Conservation (phyloP, 345 rosid genomes). For the Eucalyptus pauciflora region DNA sequence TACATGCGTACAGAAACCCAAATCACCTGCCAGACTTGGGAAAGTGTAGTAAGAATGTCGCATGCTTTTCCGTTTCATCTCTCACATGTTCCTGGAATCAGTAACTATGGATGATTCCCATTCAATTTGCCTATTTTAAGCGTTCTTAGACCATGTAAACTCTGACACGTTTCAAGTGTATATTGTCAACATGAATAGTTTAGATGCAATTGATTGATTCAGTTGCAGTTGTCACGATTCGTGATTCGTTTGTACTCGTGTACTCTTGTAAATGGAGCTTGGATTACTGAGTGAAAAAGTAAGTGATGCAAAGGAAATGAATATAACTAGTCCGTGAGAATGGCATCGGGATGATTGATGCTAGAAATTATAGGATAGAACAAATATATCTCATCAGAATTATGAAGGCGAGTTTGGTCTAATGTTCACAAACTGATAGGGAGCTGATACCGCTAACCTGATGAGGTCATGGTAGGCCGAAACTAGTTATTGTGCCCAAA, state of each 20-base stretch:
- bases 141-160: background rate
- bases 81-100: background rate
- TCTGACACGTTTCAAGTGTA: background rate
- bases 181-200: background rate
- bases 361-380: too few species aligned
- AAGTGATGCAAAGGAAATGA: fast-evolving
- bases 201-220: background rate
- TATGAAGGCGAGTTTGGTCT: too few species aligned
- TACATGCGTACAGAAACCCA: background rate
- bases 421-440: too few species aligned
- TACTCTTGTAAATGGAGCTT: too few species aligned
- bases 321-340: fast-evolving
- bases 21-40: background rate
- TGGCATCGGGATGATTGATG: fast-evolving
- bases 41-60: background rate
- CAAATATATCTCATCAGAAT: too few species aligned
- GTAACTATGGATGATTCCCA: background rate
- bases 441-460: fast-evolving
- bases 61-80: background rate
- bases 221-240: background rate
- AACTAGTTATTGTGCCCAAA: too few species aligned
- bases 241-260: too few species aligned
- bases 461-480: fast-evolving
- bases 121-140: background rate
- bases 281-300: too few species aligned